phyloP scores from a whole-genome alignment of 2,329 filamentous ascomycete species.

The Akanthomyces lecanii region DNA sequence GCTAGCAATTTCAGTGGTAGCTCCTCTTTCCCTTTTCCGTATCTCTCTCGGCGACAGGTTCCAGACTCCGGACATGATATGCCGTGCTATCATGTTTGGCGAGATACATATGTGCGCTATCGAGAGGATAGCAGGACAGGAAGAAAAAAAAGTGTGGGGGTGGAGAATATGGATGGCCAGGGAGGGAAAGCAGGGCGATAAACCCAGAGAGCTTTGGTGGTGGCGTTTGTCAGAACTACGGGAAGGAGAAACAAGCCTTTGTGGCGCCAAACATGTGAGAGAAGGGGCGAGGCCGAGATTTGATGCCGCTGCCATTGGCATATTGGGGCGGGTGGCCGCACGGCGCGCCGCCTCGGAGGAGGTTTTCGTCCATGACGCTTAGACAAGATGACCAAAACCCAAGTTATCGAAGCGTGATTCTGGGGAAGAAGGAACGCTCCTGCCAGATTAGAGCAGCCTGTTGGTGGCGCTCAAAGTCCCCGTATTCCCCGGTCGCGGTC shows the following conservation, averaged over 20 bases:
- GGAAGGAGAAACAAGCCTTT: background rate
- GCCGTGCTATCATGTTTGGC: background rate
- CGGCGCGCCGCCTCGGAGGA: background rate
- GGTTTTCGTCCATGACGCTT: background rate
- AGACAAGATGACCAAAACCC: background rate
- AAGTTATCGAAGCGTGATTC: background rate
- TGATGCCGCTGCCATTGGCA: background rate
- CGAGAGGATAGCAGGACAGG: too few relatives aligned
- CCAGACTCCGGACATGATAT: too few relatives aligned
- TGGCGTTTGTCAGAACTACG: background rate
- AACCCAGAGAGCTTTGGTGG: background rate
- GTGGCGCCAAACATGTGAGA: constrained; percentile 3
- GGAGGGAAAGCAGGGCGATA: background rate
- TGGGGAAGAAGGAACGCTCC: background rate
- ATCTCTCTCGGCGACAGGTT: too few relatives aligned
- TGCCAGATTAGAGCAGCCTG: background rate
- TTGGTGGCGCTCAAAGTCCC: background rate
- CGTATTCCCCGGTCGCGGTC: background rate
- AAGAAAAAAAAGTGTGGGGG: background rate
- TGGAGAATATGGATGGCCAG: background rate
- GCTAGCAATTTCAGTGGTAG: too few relatives aligned
- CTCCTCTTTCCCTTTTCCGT: too few relatives aligned
- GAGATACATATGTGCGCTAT: background rate
- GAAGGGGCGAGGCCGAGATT: background rate
- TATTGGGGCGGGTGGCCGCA: background rate